These are phyloP conservation scores for Pichia inconspicua DNA, from an alignment of 1,139 yeast genomes.

Conservation along the genomic window DNA sequence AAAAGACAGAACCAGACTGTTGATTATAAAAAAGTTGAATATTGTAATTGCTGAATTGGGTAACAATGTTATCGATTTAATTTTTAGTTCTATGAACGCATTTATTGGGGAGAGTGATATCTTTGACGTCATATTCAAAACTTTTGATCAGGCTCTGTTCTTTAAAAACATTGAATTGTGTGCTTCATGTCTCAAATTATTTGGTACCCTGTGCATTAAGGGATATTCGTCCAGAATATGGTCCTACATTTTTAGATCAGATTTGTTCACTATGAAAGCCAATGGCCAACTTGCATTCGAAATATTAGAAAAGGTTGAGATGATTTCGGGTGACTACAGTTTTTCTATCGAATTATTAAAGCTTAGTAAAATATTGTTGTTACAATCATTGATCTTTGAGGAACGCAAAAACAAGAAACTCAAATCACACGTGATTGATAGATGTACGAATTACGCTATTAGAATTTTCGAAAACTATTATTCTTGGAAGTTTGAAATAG, in stretches of 20 bases:
- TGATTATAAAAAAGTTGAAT: slow-evolving; percentile 31
- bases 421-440: slow-evolving; percentile 50
- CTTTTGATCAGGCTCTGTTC: slow-evolving; percentile 63
- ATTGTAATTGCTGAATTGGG: slow-evolving; percentile 31
- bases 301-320: slow-evolving; percentile 67
- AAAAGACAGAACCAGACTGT: slow-evolving; percentile 45
- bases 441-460: slow-evolving; percentile 49
- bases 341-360: slow-evolving; percentile 56
- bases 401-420: slow-evolving; percentile 33
- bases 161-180: slow-evolving; percentile 43
- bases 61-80: slow-evolving; percentile 36
- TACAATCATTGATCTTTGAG: slow-evolving; percentile 40
- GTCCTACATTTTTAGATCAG: slow-evolving; percentile 66
- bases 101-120: slow-evolving; percentile 63
- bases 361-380: slow-evolving; percentile 46
- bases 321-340: slow-evolving; percentile 56
- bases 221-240: slow-evolving; percentile 63
- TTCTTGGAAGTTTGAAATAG: slow-evolving; percentile 56
- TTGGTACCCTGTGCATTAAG: slow-evolving; percentile 38
- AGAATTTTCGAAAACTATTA: slow-evolving; percentile 67
- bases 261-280: slow-evolving; percentile 56
- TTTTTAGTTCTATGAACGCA: slow-evolving; percentile 48
- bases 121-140: slow-evolving; percentile 55
- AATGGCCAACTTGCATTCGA: slow-evolving; percentile 60
- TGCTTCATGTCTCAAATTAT: slow-evolving; percentile 42